phyloP scores from a whole-genome alignment of 2,329 filamentous ascomycete genomes.

The Fusarium sp. region DNA sequence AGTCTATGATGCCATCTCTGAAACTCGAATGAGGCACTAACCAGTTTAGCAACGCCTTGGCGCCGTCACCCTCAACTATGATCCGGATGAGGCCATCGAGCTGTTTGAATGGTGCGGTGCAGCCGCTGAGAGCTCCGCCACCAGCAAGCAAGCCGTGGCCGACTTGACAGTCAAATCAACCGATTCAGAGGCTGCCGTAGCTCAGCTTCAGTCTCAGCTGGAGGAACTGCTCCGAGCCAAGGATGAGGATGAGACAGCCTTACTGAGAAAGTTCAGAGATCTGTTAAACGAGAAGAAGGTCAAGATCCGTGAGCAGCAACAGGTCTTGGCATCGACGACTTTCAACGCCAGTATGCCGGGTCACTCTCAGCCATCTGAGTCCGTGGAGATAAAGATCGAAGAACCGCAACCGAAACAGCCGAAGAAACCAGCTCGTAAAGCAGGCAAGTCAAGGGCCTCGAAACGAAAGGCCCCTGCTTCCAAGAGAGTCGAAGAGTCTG shows the following conservation, averaged over 20 bases:
- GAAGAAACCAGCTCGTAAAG: slow-evolving; percentile 42
- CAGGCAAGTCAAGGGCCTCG: slow-evolving; percentile 51
- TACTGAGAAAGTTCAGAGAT: slow-evolving; percentile 73
- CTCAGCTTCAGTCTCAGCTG: slow-evolving; percentile 67
- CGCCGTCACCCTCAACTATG: slow-evolving; percentile 63
- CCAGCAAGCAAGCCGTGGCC: slow-evolving; percentile 55
- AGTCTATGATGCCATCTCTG: slow-evolving; percentile 38
- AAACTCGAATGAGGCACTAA: slow-evolving; percentile 36
- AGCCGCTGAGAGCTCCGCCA: slow-evolving; percentile 59
- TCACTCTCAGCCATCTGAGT: slow-evolving; percentile 43
- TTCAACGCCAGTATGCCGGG: slow-evolving; percentile 48
- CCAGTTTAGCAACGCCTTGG: slow-evolving; percentile 71
- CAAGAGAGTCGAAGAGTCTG: slow-evolving; percentile 52
- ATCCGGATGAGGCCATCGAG: slow-evolving; percentile 66
- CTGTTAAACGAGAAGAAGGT: slow-evolving; percentile 81
- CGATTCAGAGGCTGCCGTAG: slow-evolving; percentile 63
- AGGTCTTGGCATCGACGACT: slow-evolving; percentile 60
- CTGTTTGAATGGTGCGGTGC: slow-evolving; percentile 74
- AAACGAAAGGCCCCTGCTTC: slow-evolving; percentile 60
- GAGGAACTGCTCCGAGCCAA: slow-evolving; percentile 72
- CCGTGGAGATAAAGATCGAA: slow-evolving; percentile 15
- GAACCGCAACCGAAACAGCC: slow-evolving; percentile 30
- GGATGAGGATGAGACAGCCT: slow-evolving; percentile 68
- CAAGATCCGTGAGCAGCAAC: slow-evolving; percentile 77
- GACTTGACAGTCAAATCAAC: slow-evolving; percentile 52